Evolutionary conservation across 208 protist genomes (phyloP), one percentile per base, ranked within the genome.

Genomic region (Crithidia brevicula): DNA sequence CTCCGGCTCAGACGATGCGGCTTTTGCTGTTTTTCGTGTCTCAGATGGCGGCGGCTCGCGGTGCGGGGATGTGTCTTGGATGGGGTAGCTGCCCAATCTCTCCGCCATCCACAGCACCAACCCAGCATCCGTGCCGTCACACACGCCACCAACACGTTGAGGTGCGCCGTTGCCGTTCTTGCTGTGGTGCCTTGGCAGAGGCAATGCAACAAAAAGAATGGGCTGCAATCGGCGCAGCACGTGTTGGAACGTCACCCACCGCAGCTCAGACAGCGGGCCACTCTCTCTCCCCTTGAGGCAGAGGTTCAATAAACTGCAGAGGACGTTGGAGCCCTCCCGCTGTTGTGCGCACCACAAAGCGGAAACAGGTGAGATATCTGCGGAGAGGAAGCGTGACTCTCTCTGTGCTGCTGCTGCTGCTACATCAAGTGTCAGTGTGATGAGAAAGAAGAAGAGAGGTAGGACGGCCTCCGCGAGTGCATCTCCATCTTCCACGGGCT

Each of bases 311-410:
- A 76, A 40, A 43, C 56, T 43, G 20, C n/a, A 25, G 20, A 76
- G 49, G 13, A 76, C 40, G 33, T 51, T 43, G 4, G 61, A 69
- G 61, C 70, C 70, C 38, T 69, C 70, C 22, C 67, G 31, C 70
- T 64, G 58, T 2, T 58, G 60, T 0, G 60, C 53, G 2, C 38
- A 23, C 9, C 22, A n/a, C 23, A n/a, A n/a, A 73, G 50, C 3
- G 36, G 1, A 0, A 40, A 20, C 20, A 9, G 15, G 45, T 51
- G 36, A 16, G 36, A 31, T 20, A 18, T 25, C 27, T 31, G 2
- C n/a, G 45, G 10, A 36, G 40, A 4, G 18, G n/a, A 4, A 10
- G 34, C 18, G 34, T 31, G 28, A 18, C 1, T 6, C n/a, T n/a
- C n/a, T n/a, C n/a, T n/a, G n/a, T 15, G 10, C 15, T 4, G 54